Base-by-base conservation (phyloP, 2,329 filamentous ascomycete species). In the Dothideomycetes sp. region DNA sequence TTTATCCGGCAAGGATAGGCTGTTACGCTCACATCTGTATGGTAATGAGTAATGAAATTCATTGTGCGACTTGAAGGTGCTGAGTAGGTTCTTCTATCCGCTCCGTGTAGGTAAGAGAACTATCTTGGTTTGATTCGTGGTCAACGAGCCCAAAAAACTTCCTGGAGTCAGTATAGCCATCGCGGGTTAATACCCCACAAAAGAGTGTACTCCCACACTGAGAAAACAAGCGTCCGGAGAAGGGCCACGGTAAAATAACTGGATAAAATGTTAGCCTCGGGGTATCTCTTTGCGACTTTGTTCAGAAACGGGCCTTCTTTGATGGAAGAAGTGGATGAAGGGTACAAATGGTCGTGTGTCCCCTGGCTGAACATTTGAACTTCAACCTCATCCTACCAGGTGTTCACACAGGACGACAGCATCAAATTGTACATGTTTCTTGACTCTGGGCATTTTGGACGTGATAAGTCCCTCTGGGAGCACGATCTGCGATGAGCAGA, bases 201-300 rank as follows among this genome's bases (percentile, higher is more conserved):
- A 15, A 19, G n/a, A n/a, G n/a, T n/a, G n/a, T n/a, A 40, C 37
- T 32, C 37, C 37, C 37, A 40, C 37, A 27, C 29, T 24, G 25
- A n/a, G 28, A 31, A 30, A 31, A 9, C 24, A 18, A 34, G 13
- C 23, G 25, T 36, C 40, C 40, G 40, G 31, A 42, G 33, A 36
- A 42, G 33, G 24, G 40, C 40, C 40, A 29, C 40, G 40, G 40
- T 31, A 35, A 16, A 42, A 42, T 27, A 16, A 17, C 25, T 31
- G 37, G 37, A 16, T 40, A 33, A 36, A 38, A 38, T 38, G 23
- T 36, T 42, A 42, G 40, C 40, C 40, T 42, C 40, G 40, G 40
- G 40, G 40, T 34, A 42, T 42, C 18, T 31, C 5, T 18, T 35
- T 27, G 13, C 28, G 33, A 23, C 20, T 42, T 24, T 35, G n/a